A percentile compares a stretch with the other conserved stretches of the same genome.
Conservation (phyloP, 805 yeast genomes). For the Candida ulmi region DNA sequence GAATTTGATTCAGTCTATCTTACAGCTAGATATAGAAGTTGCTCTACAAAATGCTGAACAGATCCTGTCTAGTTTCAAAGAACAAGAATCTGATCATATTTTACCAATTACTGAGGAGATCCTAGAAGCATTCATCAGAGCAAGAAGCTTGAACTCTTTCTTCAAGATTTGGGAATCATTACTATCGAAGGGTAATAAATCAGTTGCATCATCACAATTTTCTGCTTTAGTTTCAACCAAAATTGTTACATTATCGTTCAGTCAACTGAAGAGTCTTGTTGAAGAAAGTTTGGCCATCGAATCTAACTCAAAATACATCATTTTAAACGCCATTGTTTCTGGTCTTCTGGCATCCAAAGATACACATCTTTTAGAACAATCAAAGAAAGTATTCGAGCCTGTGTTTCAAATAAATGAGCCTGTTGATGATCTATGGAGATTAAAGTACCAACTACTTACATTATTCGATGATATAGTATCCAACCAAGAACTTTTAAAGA, state of each 20-base stretch:
- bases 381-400: constrained; percentile 18
- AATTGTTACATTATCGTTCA: constrained; percentile 39
- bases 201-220: constrained; percentile 23
- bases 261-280: constrained; percentile 33
- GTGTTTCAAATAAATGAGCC: constrained; percentile 20
- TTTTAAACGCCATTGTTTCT: constrained; percentile 27
- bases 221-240: constrained; percentile 32
- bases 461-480: constrained; percentile 36
- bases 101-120: constrained; percentile 26
- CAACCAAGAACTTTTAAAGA: constrained; percentile 16
- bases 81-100: constrained; percentile 1
- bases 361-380: constrained; percentile 21
- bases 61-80: constrained; percentile 23
- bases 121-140: constrained; percentile 43
- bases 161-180: constrained; percentile 37
- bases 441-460: constrained; percentile 42
- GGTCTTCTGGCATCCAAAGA: constrained; percentile 36
- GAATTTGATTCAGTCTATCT: constrained; percentile 40
- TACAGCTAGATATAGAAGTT: constrained; percentile 53
- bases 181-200: constrained; percentile 5
- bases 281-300: constrained; percentile 14
- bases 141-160: constrained; percentile 53
- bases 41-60: constrained; percentile 39
- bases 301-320: constrained; percentile 12
- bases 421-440: constrained; percentile 34